Evolutionary conservation across 768 basidiomycete species (phyloP).

Genomic region (Auriscalpium vulgare): DNA sequence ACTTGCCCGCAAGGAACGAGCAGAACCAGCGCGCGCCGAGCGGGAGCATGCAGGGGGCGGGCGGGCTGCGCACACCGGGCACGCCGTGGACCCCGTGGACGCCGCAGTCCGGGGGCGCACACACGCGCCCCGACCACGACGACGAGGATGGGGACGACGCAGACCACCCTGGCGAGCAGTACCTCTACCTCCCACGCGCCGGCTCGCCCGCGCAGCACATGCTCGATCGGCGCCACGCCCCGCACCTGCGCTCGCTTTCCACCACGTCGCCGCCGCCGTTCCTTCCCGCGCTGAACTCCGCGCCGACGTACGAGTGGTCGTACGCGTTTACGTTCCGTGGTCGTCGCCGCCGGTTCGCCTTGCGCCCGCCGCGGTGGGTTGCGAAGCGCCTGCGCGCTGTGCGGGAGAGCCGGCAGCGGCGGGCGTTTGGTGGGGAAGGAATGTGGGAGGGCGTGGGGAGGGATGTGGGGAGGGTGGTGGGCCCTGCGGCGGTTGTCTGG

Average conservation of each 20-base stretch:
- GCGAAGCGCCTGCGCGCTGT: not conserved
- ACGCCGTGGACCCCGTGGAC: not conserved
- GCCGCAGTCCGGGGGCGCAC: not conserved
- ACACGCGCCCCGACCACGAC: not conserved
- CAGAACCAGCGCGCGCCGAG: too few species aligned
- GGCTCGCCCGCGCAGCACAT: conserved; percentile 1
- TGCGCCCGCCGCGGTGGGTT: conserved; percentile 31
- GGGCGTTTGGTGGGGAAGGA: not conserved
- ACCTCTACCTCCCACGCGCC: conserved; percentile 7
- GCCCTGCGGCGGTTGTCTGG: conserved; percentile 5
- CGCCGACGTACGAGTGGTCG: conserved; percentile 26
- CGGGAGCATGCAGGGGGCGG: not conserved
- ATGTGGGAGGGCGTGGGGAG: conserved; percentile 4
- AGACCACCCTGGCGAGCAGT: conserved; percentile 14
- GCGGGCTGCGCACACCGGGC: not conserved
- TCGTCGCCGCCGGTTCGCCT: conserved; percentile 43
- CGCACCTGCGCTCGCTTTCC: not conserved
- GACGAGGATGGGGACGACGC: conserved; percentile 13
- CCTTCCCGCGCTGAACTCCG: not conserved
- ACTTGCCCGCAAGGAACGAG: not conserved
- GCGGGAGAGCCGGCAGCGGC: not conserved
- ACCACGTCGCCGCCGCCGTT: not conserved
- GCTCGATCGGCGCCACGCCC: conserved; percentile 8
- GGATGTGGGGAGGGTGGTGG: conserved; percentile 6
- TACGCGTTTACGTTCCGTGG: conserved; percentile 51